Evolutionary conservation across 2,329 filamentous ascomycete genomes (phyloP), one percentile per base, ranked within the genome.

Genomic region (Dryadomyces quercus-mongolicae): DNA sequence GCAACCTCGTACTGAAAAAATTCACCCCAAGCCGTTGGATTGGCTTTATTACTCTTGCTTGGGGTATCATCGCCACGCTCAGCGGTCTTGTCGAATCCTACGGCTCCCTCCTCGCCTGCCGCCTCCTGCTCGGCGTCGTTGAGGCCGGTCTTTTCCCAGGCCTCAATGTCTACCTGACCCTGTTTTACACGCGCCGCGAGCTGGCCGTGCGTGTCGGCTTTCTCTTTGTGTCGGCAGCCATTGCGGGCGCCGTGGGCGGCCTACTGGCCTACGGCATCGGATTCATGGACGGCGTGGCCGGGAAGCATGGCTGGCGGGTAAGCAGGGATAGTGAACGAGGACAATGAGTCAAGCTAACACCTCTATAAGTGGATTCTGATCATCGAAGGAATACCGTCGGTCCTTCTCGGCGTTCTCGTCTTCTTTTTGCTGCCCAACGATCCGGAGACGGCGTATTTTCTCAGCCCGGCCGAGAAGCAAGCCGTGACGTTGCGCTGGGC

Each of bases 111-210:
- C 69, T 90, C n/a, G 84, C 78, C 6, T 83, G 81, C 58, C 81
- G 86, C 5, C 63, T 90, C 0, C 68, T 89, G 15, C 76, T 90
- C 0, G 86, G 86, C 5, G 72, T 77, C 7, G 74, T 87, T 43
- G 85, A 88, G 67, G 84, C 81, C 0, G 85, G 84, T 0, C 69
- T 88, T 0, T 87, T 88, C 59, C 85, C 85, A 0, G 84, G 85
- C 0, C 68, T 86, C 59, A 82, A 78, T 5, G 68, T 85, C 18
- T 88, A 88, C 60, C 73, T 90, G 18, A 88, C 85, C 0, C 77
- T 88, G 59, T 89, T 88, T 71, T 90, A 90, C 69, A 85, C 81
- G 49, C 85, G 85, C 62, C 74, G 76, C 31, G 86, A 90, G 66
- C 75, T 89, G 1, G 85, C 84, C 5, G 68, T 88, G 45, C 80